Base-by-base conservation (phyloP, 2,329 filamentous ascomycete species). In the Venturia pyrina region DNA sequence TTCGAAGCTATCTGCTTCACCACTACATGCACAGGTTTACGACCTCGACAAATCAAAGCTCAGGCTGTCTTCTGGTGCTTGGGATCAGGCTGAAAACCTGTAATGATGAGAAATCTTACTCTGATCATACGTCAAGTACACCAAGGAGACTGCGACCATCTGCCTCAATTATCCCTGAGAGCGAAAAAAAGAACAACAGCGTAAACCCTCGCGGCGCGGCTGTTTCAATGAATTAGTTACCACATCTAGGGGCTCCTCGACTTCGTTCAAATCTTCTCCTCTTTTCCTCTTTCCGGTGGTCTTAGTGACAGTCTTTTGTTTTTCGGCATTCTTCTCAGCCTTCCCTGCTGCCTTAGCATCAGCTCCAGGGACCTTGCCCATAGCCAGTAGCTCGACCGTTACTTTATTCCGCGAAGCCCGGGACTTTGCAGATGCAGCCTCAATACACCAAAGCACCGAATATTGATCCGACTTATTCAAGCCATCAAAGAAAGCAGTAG, bases 391-490 rank as follows among this genome's bases (percentile, higher is more conserved):
- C 62, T 50, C 32, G 15, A 63, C 21, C 40, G 34, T 40, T 32
- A 41, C 44, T 28, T 63, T 19, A 17, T 50, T 46, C 41, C 32
- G 37, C 13, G n/a, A 34, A 15, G 40, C 68, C 50, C 75, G 68
- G 43, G 68, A 68, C 60, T 70, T 66, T 1, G 72, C 72, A 37
- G 74, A 72, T 3, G 77, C 75, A 7, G 78, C 82, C 68, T 79
- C 73, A 17, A 85, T 69, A 19, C 80, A 74, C 70, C 75, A 76
- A 3, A 85, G 69, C 17, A 83, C 78, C 0, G 76, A 60, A 70
- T 81, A 85, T 5, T 79, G 73, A 65, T 81, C 77, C 5, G 76
- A 74, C 70, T 76, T 81, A 24, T 73, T 78, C 69, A 86, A 67
- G 2, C 68, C 69, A 3, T 78, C 75, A 68, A 82, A 85, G 43